These are phyloP conservation scores for Phyllosticta citrichinensis DNA, from an alignment of 2,329 filamentous ascomycete species.

Conservation along the genomic window DNA sequence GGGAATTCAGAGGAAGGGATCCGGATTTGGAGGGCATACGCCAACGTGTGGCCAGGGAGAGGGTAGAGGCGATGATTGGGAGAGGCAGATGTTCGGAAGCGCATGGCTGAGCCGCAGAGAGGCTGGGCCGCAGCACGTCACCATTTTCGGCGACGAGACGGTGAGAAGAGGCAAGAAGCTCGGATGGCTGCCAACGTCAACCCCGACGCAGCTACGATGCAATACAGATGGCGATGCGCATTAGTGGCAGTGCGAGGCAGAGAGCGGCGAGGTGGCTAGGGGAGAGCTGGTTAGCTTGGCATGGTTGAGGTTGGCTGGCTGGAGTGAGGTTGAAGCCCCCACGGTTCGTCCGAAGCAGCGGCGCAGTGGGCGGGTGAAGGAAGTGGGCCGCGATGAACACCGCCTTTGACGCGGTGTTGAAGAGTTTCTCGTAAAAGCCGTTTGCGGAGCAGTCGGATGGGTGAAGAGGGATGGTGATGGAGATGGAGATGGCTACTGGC, in stretches of 20 bases:
- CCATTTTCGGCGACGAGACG: not conserved
- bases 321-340: not conserved
- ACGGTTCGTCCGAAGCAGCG: not conserved
- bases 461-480: too few species aligned
- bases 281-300: not conserved
- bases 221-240: not conserved
- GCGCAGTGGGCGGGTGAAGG: not conserved
- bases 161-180: not conserved
- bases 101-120: not conserved
- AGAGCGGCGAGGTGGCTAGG: not conserved
- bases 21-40: not conserved
- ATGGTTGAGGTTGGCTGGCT: not conserved
- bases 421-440: too few species aligned
- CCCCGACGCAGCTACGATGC: not conserved
- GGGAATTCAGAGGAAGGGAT: not conserved
- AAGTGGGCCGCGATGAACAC: too few species aligned
- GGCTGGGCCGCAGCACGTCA: not conserved
- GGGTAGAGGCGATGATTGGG: not conserved
- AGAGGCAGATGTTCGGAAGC: not conserved
- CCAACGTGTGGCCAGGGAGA: not conserved
- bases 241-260: not conserved
- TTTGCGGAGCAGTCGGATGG: too few species aligned
- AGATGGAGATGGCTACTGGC: too few species aligned
- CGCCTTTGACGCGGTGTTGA: too few species aligned
- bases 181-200: not conserved